These are phyloP conservation scores for Talaromyces sp. DNA, from an alignment of 2,329 filamentous ascomycete genomes.

Conservation along the genomic window DNA sequence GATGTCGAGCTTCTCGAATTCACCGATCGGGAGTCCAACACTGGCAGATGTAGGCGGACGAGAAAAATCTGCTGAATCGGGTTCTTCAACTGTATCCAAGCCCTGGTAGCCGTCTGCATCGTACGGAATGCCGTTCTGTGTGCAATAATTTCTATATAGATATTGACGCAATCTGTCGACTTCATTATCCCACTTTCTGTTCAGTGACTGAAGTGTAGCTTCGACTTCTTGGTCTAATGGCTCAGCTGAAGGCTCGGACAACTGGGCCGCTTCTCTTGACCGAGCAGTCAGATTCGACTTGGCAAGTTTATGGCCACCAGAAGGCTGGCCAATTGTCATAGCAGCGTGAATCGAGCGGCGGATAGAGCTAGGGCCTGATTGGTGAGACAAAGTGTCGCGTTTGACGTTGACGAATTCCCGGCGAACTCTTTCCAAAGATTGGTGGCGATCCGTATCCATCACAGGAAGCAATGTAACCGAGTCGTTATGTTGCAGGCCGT, in stretches of 20 bases:
- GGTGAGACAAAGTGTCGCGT: slow-evolving; percentile 35
- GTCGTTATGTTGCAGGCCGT: slow-evolving; percentile 64
- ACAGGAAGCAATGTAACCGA: slow-evolving; percentile 60
- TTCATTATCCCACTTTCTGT: slow-evolving; percentile 47
- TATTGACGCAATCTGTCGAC: slow-evolving; percentile 43
- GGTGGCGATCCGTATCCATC: slow-evolving; percentile 60
- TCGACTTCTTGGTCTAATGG: slow-evolving; percentile 40
- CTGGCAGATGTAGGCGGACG: slow-evolving; percentile 41
- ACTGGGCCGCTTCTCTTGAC: slow-evolving; percentile 3
- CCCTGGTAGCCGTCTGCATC: slow-evolving; percentile 15
- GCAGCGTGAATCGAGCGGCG: slow-evolving; percentile 44
- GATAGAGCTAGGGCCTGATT: slow-evolving; percentile 37
- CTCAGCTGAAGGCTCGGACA: slow-evolving; percentile 23
- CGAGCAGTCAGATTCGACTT: slow-evolving; percentile 26
- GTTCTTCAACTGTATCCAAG: slow-evolving; percentile 17
- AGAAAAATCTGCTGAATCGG: slow-evolving; percentile 35
- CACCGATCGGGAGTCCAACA: slow-evolving; percentile 38
- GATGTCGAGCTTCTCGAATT: slow-evolving; percentile 34
- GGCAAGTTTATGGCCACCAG: slow-evolving; percentile 31
- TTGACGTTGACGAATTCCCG: slow-evolving; percentile 54
- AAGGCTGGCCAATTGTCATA: slow-evolving; percentile 32
- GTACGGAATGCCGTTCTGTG: slow-evolving; percentile 33
- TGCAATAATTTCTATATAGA: slow-evolving; percentile 46
- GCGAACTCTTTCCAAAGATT: slow-evolving; percentile 59
- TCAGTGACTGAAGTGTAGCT: slow-evolving; percentile 40